Evolutionary conservation across 257 asterid species (phyloP), one percentile per base, ranked within the genome.

Genomic region (Solanum virginianum): DNA sequence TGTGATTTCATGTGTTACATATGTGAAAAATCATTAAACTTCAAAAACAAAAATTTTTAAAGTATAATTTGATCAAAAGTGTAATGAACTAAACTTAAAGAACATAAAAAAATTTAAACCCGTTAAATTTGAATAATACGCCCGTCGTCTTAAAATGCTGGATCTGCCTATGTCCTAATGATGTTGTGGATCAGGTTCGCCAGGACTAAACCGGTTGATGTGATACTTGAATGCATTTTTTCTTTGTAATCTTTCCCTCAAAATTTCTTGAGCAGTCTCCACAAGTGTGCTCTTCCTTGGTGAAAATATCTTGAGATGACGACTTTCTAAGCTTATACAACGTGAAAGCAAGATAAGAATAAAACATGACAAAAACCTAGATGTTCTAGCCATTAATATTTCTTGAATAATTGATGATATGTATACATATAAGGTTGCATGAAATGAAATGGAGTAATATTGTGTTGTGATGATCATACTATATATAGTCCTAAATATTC

Each of bases 111-210:
- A 4, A n/a, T n/a, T 24, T 12, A 41, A 63, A 63, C 5, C 3
- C 16, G 6, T 0, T 32, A 29, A 29, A 29, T 65, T 14, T 14
- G 29, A 65, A 29, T 29, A 65, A 65, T 65, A 3, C n/a, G 29
- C 4, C 1, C 6, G 15, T 65, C 3, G 5, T 65, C n/a, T 65
- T 65, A 6, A 65, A 65, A 65, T 65, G 29, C 11, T 14, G 45
- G 3, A 29, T 65, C 7, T 4, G 0, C n/a, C 4, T 84, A 75
- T n/a, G n/a, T n/a, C n/a, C n/a, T n/a, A n/a, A 36, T 84, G 77
- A 57, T 84, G 86, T 26, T 79, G 63, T 45, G 86, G 86, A 36
- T 84, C 79, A 7, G 83, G 86, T 29, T 84, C 84, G 2, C 14
- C 66, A 0, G 84, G 86, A 26, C 63, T 84, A 84, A 59, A 22